Percentiles rank a stretch among this genome's conserved stretches.
phyloP scores from a whole-genome alignment of 495 filamentous ascomycete genomes.

The Xylaria longipes region DNA sequence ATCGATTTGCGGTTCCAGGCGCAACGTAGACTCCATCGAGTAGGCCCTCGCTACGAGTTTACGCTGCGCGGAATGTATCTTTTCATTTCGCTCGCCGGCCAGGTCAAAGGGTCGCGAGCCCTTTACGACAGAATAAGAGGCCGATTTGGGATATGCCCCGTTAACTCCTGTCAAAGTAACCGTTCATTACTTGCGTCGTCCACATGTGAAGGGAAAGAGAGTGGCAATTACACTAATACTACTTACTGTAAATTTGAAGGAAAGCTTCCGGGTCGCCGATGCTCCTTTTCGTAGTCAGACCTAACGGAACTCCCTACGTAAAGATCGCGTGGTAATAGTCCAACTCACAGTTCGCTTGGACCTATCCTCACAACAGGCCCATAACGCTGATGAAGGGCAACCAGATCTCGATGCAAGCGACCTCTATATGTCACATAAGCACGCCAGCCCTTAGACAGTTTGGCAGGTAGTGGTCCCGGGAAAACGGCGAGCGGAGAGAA shows the following conservation, averaged over 20 bases:
- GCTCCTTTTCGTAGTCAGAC: conserved; percentile 13
- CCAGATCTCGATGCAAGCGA: conserved; percentile 11
- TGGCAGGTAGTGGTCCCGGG: conserved; percentile 14
- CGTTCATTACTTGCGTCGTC: neutral
- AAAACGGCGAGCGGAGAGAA: conserved; percentile 17
- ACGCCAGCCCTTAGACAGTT: conserved; percentile 22
- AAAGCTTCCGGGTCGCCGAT: conserved; percentile 17
- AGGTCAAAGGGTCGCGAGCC: conserved; percentile 28
- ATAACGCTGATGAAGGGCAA: conserved; percentile 7
- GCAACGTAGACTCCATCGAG: conserved; percentile 25
- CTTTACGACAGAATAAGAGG: conserved; percentile 12
- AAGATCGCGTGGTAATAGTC: neutral
- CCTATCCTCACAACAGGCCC: conserved; percentile 24
- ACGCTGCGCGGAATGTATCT: conserved; percentile 27
- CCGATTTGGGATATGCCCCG: conserved; percentile 19
- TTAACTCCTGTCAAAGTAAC: neutral
- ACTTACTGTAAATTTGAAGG: conserved; percentile 17
- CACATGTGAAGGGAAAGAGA: neutral
- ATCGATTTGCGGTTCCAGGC: conserved; percentile 26
- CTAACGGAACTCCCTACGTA: neutral
- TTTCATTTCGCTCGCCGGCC: conserved; percentile 25
- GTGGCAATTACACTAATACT: neutral
- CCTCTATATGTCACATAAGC: conserved; percentile 16
- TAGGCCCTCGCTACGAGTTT: conserved; percentile 27
- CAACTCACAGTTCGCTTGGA: conserved; percentile 22